Base-by-base conservation (phyloP, 2,329 filamentous ascomycete genomes). In the Ascochyta rabiei region DNA sequence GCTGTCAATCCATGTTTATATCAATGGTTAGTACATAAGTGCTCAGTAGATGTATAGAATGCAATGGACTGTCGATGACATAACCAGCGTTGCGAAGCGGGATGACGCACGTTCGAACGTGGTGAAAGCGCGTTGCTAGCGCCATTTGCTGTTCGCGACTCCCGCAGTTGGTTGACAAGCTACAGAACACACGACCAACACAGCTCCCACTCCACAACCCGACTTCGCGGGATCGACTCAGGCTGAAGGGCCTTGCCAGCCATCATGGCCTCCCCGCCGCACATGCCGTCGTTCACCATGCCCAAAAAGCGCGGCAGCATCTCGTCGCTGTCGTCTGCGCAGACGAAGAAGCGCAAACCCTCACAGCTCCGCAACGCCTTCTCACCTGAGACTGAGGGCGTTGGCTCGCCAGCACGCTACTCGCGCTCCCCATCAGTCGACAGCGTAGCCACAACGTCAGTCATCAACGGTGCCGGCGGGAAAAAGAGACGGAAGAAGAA, bases 341-440 rank as follows among this genome's bases (percentile, higher is more conserved):
- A 63, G 15, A 78, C 15, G 31, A 91, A 91, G 71, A 86, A 88
- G 41, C 87, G 89, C 68, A 93, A 93, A 70, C 82, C 86, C 6
- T 91, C 88, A 12, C 83, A 86, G 3, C 84, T 95, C 1, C 89
- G 90, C 34, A 93, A 91, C 4, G 91, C 89, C 0, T 95, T 92
- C 69, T 89, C 89, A 0, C 89, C 89, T 23, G 87, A 86, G 54
- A 79, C 84, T 48, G 70, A 73, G 49, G 52, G 75, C 18, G 71
- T 74, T 18, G 74, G 71, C n/a, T 75, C 80, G 19, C 85, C 84
- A 2, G 81, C 84, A 0, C 82, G 82, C 35, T 79, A 76, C 60
- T 80, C 80, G 16, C 84, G 88, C 15, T 90, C 87, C 0, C 88
- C 88, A 0, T 89, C 86, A 1, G 79, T 86, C 45, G 87, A 89